These are phyloP conservation scores for Arthroderma sp. DNA, from an alignment of 2,329 filamentous ascomycete genomes.

Conservation along the genomic window DNA sequence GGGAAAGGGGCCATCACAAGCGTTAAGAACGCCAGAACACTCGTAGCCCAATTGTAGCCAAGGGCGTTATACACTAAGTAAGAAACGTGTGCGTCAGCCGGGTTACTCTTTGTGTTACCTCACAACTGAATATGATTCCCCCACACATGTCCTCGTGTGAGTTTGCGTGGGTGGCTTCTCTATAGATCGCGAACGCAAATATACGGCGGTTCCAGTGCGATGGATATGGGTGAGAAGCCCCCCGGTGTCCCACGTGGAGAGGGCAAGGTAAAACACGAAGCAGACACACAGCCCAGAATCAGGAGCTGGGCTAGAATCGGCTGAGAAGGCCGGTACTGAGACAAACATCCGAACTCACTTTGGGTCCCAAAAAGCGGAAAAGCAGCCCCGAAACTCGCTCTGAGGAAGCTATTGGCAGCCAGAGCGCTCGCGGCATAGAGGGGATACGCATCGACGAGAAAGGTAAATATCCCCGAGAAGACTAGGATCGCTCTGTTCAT, in stretches of 20 bases:
- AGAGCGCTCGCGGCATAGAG: slow-evolving; percentile 47
- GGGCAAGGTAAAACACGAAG: too few species aligned
- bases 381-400: slow-evolving; percentile 64
- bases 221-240: too few species aligned
- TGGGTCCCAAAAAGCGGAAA: slow-evolving; percentile 52
- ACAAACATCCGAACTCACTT: too few species aligned
- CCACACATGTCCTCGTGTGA: too few species aligned
- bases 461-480: slow-evolving; percentile 65
- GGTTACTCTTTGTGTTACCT: background rate
- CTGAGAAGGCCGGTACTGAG: too few species aligned
- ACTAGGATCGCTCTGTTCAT: slow-evolving; percentile 53
- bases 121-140: background rate
- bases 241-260: too few species aligned
- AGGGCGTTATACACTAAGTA: slow-evolving; percentile 33
- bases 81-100: background rate
- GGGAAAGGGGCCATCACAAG: slow-evolving; percentile 34
- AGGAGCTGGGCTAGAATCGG: too few species aligned
- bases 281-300: too few species aligned
- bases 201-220: too few species aligned
- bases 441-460: slow-evolving; percentile 49
- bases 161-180: too few species aligned
- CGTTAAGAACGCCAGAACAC: slow-evolving; percentile 31
- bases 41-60: slow-evolving; percentile 35
- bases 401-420: slow-evolving; percentile 69
- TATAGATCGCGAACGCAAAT: too few species aligned